Evolutionary conservation across 23 red algal species (phyloP).

Genomic region (Gracilaria caudata): DNA sequence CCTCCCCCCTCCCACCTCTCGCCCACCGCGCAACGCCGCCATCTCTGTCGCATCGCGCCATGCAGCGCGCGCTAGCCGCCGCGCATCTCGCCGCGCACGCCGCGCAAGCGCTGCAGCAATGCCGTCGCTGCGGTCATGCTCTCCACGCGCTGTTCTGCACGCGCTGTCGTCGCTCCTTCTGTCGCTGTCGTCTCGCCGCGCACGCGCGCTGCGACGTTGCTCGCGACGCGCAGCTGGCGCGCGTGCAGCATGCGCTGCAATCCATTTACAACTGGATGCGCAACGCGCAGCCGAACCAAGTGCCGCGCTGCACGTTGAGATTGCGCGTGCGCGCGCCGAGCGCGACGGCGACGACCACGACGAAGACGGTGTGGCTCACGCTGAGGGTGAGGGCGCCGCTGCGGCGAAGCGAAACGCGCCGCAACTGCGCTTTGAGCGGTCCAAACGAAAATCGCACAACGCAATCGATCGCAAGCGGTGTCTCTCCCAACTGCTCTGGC

Average conservation of each 20-base stretch:
- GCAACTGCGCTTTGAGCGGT: background rate
- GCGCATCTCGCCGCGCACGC: background rate
- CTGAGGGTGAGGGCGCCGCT: background rate
- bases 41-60: background rate
- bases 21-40: background rate
- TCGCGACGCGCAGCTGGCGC: background rate
- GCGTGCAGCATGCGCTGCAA: background rate
- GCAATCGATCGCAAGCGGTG: too few relatives aligned
- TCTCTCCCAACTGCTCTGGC: too few relatives aligned
- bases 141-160: background rate
- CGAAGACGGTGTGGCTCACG: background rate
- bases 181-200: background rate
- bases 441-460: too few relatives aligned
- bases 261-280: background rate
- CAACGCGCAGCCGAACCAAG: background rate
- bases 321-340: background rate
- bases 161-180: background rate
- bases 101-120: background rate
- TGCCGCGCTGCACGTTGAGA: background rate
- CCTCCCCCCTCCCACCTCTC: background rate
- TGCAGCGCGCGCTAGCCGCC: conserved; percentile 16
- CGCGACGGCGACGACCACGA: too few relatives aligned
- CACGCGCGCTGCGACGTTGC: background rate
- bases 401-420: background rate
- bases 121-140: background rate